Evolutionary conservation across 1,284 basidiomycete genomes (phyloP), one percentile per base, ranked within the genome.

Genomic region (Ceratorhiza oryzae-sativae): DNA sequence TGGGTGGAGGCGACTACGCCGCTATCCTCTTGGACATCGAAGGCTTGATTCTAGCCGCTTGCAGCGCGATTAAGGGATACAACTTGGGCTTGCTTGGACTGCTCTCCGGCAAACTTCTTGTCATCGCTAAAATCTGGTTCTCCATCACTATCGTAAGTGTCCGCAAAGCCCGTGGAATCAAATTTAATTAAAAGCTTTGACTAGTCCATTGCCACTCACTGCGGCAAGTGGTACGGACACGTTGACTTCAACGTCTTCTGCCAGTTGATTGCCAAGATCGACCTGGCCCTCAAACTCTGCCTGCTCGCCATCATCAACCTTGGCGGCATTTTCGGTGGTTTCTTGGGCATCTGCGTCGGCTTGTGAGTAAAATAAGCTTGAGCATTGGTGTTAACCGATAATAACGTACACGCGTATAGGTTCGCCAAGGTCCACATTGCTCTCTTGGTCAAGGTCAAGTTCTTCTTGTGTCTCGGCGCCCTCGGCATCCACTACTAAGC

Each of bases 201-300:
- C 32, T 32, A 70, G 67, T 70, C 67, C 30, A 48, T 70, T 58
- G 53, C 67, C 18, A 70, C 67, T 23, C 67, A 70, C 55, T 70
- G 67, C 45, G 30, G 55, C 67, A 58, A 48, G 55, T 70, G 67
- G 67, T 58, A 58, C 34, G 55, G 67, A 9, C 53, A 70, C 41
- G 42, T 18, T 30, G 67, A 70, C 0, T 70, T 70, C 41, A 30
- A 13, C 1, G 25, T 48, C 8, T 48, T 70, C 53, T 41, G 56
- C 41, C 41, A 42, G 13, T 53, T 59, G 4, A 70, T 70, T 25
- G 67, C 39, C 41, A 70, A 59, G 67, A 20, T 70, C 53, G 67
- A 70, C n/a, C 8, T 70, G 10, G 67, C 53, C 2, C 53, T 70
- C 27, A 70, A 70, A 55, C 42, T 49, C 8, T 70, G 67, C 30